These are phyloP conservation scores for Lecanosticta acicola DNA, from an alignment of 2,329 filamentous ascomycete species.

Conservation along the genomic window DNA sequence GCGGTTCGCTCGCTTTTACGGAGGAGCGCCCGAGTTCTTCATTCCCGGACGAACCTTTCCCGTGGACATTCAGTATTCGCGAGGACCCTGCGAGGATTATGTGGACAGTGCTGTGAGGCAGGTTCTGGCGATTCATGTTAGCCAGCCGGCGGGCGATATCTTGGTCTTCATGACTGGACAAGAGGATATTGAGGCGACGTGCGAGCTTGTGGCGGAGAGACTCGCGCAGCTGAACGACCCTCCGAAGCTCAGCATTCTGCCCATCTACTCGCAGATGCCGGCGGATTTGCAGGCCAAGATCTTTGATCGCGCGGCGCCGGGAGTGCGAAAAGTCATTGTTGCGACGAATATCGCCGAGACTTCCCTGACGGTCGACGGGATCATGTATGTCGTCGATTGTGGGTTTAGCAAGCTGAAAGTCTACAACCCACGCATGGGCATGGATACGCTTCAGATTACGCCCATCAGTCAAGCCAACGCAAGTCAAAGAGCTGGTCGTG, in stretches of 20 bases:
- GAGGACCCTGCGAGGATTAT: constrained; percentile 94
- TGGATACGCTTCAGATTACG: constrained; percentile 97
- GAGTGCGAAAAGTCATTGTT: constrained; percentile 94
- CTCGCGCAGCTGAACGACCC: constrained; percentile 87
- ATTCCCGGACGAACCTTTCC: constrained; percentile 96
- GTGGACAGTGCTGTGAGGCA: constrained; percentile 96
- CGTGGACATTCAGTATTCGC: constrained; percentile 91
- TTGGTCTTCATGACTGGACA: constrained; percentile 99
- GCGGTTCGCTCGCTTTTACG: constrained; percentile 91
- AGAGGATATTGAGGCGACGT: constrained; percentile 96
- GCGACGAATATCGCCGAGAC: constrained; percentile 99
- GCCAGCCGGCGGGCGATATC: constrained; percentile 87
- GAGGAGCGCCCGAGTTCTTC: constrained; percentile 90
- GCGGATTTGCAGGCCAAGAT: constrained; percentile 97
- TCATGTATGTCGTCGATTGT: constrained; percentile 97
- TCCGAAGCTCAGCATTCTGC: constrained; percentile 86
- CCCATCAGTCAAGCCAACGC: constrained; percentile 96
- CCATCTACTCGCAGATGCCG: constrained; percentile 99
- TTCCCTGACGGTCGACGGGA: constrained; percentile 94
- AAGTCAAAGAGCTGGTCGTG: constrained; percentile 85
- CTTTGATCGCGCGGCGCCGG: constrained; percentile 83
- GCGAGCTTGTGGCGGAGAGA: constrained; percentile 83
- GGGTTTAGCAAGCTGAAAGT: constrained; percentile 98
- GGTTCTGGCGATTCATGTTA: constrained; percentile 91
- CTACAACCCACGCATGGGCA: constrained; percentile 97